phyloP scores from a whole-genome alignment of 371 early-diverging fungal species.

The Lichtheimia ornata region DNA sequence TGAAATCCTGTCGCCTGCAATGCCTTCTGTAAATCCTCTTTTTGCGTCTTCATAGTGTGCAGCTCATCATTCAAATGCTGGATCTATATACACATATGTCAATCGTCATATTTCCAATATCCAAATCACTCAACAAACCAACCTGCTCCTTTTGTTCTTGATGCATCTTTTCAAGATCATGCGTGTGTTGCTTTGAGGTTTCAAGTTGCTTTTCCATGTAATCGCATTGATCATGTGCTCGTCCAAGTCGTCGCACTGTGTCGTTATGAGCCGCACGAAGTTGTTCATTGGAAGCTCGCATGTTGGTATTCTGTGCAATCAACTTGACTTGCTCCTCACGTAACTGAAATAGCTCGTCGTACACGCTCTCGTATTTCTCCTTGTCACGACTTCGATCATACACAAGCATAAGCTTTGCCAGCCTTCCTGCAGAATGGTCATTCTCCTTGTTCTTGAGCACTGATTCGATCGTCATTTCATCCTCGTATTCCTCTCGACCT shows the following conservation, averaged over 20 bases:
- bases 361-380: not conserved
- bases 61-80: not conserved
- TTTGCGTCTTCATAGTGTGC: not conserved
- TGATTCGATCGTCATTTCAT: not conserved
- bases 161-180: not conserved
- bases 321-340: slow-evolving; percentile 2
- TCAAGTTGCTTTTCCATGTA: not conserved
- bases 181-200: not conserved
- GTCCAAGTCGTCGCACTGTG: not conserved
- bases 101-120: not conserved
- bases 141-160: not conserved
- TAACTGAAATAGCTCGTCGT: not conserved
- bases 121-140: not conserved
- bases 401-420: not conserved
- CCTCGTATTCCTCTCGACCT: no score
- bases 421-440: not conserved
- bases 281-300: not conserved
- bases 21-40: not conserved
- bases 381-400: not conserved
- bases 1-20: not conserved
- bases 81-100: not conserved
- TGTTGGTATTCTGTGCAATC: not conserved
- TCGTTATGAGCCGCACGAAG: not conserved
- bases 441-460: not conserved
- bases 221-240: not conserved